phyloP scores from a whole-genome alignment of 2,329 filamentous ascomycete genomes.

The Pyrenophora seminiperda region DNA sequence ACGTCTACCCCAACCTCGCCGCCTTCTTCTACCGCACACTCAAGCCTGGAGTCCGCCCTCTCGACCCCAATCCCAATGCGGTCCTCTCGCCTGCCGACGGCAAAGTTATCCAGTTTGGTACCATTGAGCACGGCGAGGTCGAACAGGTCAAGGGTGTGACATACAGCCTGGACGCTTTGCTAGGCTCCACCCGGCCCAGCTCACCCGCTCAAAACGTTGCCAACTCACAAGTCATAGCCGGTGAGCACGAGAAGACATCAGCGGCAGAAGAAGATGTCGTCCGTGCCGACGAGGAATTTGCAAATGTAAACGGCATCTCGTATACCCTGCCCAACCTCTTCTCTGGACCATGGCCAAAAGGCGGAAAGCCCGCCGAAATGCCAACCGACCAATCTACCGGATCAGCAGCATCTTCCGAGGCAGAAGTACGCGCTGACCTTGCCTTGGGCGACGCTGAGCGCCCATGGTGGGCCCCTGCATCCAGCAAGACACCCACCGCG shows the following conservation, averaged over 20 bases:
- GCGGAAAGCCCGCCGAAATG: slow-evolving; percentile 54
- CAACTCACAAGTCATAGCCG: slow-evolving; percentile 27
- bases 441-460: slow-evolving; percentile 67
- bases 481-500: slow-evolving; percentile 60
- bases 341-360: slow-evolving; percentile 64
- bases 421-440: slow-evolving; percentile 82
- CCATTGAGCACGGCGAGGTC: slow-evolving; percentile 90
- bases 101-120: slow-evolving; percentile 86
- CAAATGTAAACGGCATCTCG: slow-evolving; percentile 89
- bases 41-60: slow-evolving; percentile 83
- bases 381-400: slow-evolving; percentile 74
- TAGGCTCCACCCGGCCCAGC: slow-evolving; percentile 61
- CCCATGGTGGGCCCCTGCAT: slow-evolving; percentile 55
- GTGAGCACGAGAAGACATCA: slow-evolving; percentile 38
- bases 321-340: slow-evolving; percentile 90
- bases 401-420: slow-evolving; percentile 73
- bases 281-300: slow-evolving; percentile 87
- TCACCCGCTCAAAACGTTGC: slow-evolving; percentile 51
- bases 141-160: slow-evolving; percentile 99
- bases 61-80: slow-evolving; percentile 80
- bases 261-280: slow-evolving; percentile 66
- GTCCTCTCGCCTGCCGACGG: slow-evolving; percentile 90
- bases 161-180: slow-evolving; percentile 89
- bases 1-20: slow-evolving; percentile 87
- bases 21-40: slow-evolving; percentile 96